Evolutionary conservation across 2,329 filamentous ascomycete species (phyloP), one percentile per base, ranked within the genome.

Genomic region (Myriosclerotinia duriaeana): DNA sequence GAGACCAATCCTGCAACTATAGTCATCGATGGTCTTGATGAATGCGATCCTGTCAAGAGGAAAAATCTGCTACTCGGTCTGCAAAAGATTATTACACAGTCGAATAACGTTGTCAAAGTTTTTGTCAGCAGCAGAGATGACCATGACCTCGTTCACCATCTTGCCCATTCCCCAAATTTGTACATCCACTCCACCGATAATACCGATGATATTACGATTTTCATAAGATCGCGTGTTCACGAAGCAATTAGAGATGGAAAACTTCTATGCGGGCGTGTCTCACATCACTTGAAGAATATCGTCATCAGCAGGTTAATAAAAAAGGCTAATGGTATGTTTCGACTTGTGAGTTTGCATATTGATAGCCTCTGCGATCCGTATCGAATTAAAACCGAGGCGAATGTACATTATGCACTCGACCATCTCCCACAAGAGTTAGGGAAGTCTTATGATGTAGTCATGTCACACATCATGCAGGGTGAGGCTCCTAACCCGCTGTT

Each of bases 11-110:
- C 64, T 9, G 61, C 61, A 9, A 67, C 53, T 15, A 66, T 70
- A 11, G 46, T 69, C 22, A 54, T 70, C 22, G 69, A 70, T 59
- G 65, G 65, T 7, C 36, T 70, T 22, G 69, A 69, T 46, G 69
- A 70, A 53, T 70, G 66, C 42, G 62, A 66, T 53, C 53, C 53
- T 17, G 5, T 42, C 5, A 15, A 30, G 30, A 58, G 69, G 34
- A 53, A 66, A 5, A 44, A 65, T 20, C 22, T 70, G 15, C 40
- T 69, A 8, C 30, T 59, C 20, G 58, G 53, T 12, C 30, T 68
- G 11, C 38, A 66, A n/a, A 62, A 17, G 15, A 67, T 71, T 3
- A 62, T 67, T 42, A 30, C 17, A 34, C 44, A 56, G 12, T 69
- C 69, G 2, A 44, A 11, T 12, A 66, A 54, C 36, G 12, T 70